Evolutionary conservation across 192 early-diverging fungal genomes (phyloP).

Genomic region (Cladochytrium replicatum): DNA sequence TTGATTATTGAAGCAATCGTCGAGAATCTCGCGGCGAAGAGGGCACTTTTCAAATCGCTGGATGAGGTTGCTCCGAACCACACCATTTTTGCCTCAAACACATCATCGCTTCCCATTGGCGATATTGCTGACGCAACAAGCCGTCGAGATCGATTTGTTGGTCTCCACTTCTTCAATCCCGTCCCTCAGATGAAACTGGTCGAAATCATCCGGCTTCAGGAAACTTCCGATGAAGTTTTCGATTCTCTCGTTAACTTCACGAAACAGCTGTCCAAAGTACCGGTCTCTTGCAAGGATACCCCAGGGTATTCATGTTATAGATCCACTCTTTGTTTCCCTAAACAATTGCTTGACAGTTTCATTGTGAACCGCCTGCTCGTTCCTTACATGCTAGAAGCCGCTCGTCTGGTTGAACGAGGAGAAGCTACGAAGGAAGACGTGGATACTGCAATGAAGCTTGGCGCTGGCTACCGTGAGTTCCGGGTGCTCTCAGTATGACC

Average conservation of each 20-base stretch:
- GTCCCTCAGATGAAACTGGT: conserved; percentile 97
- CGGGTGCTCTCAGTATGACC: neutral
- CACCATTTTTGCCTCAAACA: conserved; percentile 86
- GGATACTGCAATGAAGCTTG: conserved; percentile 94
- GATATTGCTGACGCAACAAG: conserved; percentile 60
- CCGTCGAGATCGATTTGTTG: conserved; percentile 57
- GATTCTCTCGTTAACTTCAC: conserved; percentile 57
- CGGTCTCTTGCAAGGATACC: conserved; percentile 92
- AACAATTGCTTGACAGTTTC: no score
- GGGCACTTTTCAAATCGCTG: conserved; percentile 61
- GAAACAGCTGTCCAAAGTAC: conserved; percentile 70
- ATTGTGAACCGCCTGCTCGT: conserved; percentile 94
- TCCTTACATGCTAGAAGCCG: conserved; percentile 93
- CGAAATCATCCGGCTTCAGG: conserved; percentile 72
- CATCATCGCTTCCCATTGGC: conserved; percentile 76
- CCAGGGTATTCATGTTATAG: conserved; percentile 59
- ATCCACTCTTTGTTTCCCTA: no score
- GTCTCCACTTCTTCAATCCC: conserved; percentile 97
- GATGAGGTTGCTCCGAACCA: conserved; percentile 60
- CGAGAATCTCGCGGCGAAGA: conserved; percentile 85
- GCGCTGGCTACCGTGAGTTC: conserved; percentile 71
- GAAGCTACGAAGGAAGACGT: conserved; percentile 79
- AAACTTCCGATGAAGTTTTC: conserved; percentile 50
- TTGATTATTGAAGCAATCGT: conserved; percentile 94
- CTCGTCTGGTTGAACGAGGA: conserved; percentile 82